Conservation (phyloP, 805 yeast species). For the Priceomyces melissophilus region DNA sequence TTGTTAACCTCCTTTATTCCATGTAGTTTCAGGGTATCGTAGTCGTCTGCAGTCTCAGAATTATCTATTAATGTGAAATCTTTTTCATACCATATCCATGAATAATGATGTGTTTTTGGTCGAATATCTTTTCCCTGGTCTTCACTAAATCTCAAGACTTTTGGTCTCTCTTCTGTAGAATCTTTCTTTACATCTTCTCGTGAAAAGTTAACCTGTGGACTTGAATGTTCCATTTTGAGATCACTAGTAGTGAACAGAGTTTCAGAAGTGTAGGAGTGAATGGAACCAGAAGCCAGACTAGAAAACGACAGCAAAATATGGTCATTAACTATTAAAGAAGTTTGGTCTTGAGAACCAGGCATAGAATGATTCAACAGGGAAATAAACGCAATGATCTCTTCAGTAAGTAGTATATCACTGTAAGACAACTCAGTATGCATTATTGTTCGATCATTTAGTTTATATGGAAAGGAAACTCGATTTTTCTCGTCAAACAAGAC, state of each 20-base stretch:
- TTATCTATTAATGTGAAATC: slow-evolving; percentile 20
- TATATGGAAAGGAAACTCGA: slow-evolving; percentile 3
- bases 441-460: slow-evolving; percentile 14
- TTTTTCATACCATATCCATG: slow-evolving; percentile 33
- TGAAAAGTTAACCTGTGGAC: too few relatives aligned
- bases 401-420: slow-evolving; percentile 16
- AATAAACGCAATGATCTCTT: slow-evolving; percentile 16
- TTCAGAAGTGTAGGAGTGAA: slow-evolving; percentile 3
- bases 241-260: slow-evolving; percentile 7
- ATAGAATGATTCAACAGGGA: slow-evolving; percentile 1
- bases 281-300: slow-evolving; percentile 4
- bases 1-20: slow-evolving; percentile 20
- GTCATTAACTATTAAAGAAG: background rate
- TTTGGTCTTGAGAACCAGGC: background rate
- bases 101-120: slow-evolving; percentile 9
- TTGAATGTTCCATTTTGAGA: slow-evolving; percentile 1
- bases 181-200: background rate
- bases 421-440: slow-evolving; percentile 17
- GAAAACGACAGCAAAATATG: slow-evolving; percentile 7
- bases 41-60: slow-evolving; percentile 15
- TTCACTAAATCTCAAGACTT: slow-evolving; percentile 13
- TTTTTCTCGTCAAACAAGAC: slow-evolving; percentile 17
- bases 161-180: background rate
- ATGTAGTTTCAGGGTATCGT: slow-evolving; percentile 12
- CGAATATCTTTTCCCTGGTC: background rate